Conservation (phyloP, 495 filamentous ascomycete genomes). For the Talaromyces nanjingensis region DNA sequence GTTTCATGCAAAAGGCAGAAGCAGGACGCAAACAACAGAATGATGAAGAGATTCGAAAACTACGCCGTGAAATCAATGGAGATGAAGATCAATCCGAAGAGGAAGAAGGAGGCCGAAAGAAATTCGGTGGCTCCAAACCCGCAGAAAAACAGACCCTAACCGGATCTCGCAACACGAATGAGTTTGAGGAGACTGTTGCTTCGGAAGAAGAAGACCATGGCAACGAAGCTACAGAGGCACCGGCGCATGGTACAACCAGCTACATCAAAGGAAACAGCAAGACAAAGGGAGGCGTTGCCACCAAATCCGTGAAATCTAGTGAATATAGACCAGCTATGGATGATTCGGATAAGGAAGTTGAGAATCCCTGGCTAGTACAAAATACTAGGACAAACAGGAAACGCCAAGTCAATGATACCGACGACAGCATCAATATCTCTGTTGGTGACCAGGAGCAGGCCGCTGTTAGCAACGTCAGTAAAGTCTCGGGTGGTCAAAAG, state of each 20-base stretch:
- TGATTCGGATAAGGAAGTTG: conserved; percentile 16
- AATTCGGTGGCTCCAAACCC: conserved; percentile 43
- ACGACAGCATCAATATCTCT: conserved; percentile 34
- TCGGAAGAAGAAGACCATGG: conserved; percentile 48
- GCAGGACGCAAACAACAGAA: conserved; percentile 68
- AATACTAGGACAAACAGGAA: conserved; percentile 32
- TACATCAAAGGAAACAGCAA: conserved; percentile 1
- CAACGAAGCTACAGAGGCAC: conserved; percentile 10
- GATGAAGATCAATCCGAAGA: conserved; percentile 52
- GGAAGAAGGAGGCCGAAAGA: conserved; percentile 55
- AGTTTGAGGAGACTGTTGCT: conserved; percentile 52
- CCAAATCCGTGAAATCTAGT: not conserved
- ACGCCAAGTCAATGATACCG: conserved; percentile 21
- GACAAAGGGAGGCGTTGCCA: not conserved
- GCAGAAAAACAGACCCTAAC: conserved; percentile 14
- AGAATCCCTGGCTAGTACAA: conserved; percentile 46
- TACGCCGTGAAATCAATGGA: conserved; percentile 64
- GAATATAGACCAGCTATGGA: conserved; percentile 5
- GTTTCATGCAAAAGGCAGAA: conserved; percentile 90
- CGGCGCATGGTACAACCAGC: not conserved
- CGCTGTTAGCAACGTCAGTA: conserved; percentile 9
- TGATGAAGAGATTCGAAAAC: conserved; percentile 66
- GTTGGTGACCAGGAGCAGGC: conserved; percentile 22
- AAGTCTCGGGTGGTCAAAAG: conserved; percentile 15
- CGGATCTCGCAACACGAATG: conserved; percentile 29